These are phyloP conservation scores for Oryza coarctata DNA, from an alignment of 176 grass and related monocot species.

Conservation along the genomic window DNA sequence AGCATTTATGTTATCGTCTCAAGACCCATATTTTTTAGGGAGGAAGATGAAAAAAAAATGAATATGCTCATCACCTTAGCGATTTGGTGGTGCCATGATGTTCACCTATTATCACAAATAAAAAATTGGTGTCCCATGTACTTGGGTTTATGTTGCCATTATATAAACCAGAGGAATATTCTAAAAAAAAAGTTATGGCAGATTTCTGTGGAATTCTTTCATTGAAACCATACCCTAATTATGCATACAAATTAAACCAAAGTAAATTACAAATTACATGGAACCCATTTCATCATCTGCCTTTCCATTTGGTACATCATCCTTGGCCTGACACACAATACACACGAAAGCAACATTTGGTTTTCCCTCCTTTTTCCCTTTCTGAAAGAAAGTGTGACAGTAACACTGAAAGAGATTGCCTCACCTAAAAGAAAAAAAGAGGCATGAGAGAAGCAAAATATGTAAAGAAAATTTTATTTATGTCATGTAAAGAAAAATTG, in stretches of 20 bases:
- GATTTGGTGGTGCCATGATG: too few relatives aligned
- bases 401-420: constrained; percentile 45
- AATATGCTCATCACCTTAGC: too few relatives aligned
- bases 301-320: background rate
- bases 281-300: background rate
- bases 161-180: background rate
- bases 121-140: too few relatives aligned
- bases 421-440: constrained; percentile 42
- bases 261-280: background rate
- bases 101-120: too few relatives aligned
- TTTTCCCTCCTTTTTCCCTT: constrained; percentile 22
- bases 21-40: too few relatives aligned
- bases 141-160: too few relatives aligned
- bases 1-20: too few relatives aligned
- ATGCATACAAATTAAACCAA: background rate
- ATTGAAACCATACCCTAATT: background rate
- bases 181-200: background rate
- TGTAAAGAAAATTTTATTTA: too few relatives aligned
- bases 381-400: constrained; percentile 38
- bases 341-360: constrained; percentile 42
- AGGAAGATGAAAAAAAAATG: too few relatives aligned
- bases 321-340: constrained; percentile 5
- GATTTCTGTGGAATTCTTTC: background rate
- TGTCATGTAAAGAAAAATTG: background rate
- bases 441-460: constrained; percentile 1